phyloP scores from a whole-genome alignment of 305 asterid species.

The Plantago lanceolata region DNA sequence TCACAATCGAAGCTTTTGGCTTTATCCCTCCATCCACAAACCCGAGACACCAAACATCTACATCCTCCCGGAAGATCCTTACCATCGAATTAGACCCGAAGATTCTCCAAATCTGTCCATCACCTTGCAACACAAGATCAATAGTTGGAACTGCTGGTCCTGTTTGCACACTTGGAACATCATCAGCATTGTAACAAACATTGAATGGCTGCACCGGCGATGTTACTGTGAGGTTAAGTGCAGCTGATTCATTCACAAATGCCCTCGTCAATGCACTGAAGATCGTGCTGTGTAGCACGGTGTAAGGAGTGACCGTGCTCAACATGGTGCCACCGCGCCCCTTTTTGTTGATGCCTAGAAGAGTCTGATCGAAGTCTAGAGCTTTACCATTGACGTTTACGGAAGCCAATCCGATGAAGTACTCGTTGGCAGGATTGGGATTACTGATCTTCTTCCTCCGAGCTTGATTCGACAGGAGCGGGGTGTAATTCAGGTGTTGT shows the following conservation, averaged over 20 bases:
- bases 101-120: constrained; percentile 33
- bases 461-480: constrained; percentile 27
- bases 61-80: constrained; percentile 27
- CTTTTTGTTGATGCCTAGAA: constrained; percentile 12
- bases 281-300: constrained; percentile 26
- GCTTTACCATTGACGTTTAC: constrained; percentile 42
- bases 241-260: constrained; percentile 33
- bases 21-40: constrained; percentile 42
- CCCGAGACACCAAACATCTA: constrained; percentile 40
- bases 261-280: constrained; percentile 24
- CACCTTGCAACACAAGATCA: constrained; percentile 34
- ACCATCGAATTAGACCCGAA: constrained; percentile 44
- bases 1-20: constrained; percentile 31
- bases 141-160: constrained; percentile 39
- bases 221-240: constrained; percentile 30
- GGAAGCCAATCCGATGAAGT: constrained; percentile 36
- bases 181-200: constrained; percentile 36
- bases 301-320: constrained; percentile 37
- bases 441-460: constrained; percentile 13
- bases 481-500: constrained; percentile 40
- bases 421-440: constrained; percentile 26
- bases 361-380: constrained; percentile 13
- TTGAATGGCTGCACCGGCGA: constrained; percentile 29
- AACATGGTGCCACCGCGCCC: constrained; percentile 34
- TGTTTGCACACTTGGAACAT: constrained; percentile 18